Percentiles rank a stretch among this genome's conserved stretches.
Conservation (phyloP, 2,329 filamentous ascomycete species). For the Colletotrichum sp. region DNA sequence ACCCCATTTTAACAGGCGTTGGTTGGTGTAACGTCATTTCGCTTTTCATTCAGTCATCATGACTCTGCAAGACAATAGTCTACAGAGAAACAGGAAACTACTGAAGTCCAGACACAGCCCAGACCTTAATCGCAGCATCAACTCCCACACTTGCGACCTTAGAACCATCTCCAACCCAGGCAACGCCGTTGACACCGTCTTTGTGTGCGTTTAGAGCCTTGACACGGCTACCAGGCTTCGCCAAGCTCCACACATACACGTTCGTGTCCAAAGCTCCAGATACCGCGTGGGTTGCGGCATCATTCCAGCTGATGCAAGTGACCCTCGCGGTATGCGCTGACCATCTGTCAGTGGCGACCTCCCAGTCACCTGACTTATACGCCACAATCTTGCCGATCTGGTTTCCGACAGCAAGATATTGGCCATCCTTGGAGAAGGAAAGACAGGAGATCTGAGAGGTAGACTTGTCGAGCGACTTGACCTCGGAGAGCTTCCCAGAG, state of each 20-base stretch:
- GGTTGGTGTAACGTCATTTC: constrained; percentile 2
- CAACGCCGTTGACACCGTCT: constrained; percentile 89
- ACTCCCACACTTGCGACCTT: constrained; percentile 82
- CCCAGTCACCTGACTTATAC: constrained; percentile 70
- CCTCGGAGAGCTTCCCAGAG: constrained; percentile 57
- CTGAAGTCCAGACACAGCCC: constrained; percentile 68
- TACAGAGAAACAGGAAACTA: constrained; percentile 28
- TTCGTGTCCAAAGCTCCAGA: constrained; percentile 91
- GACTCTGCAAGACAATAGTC: background rate
- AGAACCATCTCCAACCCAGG: constrained; percentile 70
- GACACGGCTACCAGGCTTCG: constrained; percentile 81
- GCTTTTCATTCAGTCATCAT: constrained; percentile 7
- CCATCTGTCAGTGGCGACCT: constrained; percentile 78
- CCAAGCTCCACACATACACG: constrained; percentile 88
- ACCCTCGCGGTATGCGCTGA: constrained; percentile 66
- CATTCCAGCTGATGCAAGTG: constrained; percentile 75
- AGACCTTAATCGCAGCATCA: constrained; percentile 91
- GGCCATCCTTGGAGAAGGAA: constrained; percentile 82
- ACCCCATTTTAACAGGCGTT: constrained; percentile 4
- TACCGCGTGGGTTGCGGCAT: constrained; percentile 76
- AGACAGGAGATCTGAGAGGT: constrained; percentile 78
- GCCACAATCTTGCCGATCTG: constrained; percentile 86
- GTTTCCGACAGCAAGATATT: constrained; percentile 81
- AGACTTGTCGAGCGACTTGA: constrained; percentile 68
- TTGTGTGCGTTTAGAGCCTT: constrained; percentile 92